phyloP scores from a whole-genome alignment of 768 basidiomycete species.

The Thelephora ganbajun region DNA sequence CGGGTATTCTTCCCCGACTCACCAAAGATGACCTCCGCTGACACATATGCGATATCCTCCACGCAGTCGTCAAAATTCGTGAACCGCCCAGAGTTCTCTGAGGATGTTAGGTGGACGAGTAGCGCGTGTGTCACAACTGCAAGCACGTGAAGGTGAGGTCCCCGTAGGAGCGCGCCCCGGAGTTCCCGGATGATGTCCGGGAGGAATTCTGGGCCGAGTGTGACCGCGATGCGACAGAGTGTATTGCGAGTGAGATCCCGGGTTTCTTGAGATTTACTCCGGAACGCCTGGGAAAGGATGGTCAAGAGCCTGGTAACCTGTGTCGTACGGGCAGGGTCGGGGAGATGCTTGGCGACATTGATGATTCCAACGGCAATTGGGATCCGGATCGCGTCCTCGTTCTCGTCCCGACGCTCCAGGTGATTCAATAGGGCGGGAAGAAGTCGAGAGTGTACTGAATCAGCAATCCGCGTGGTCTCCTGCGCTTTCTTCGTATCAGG shows the following conservation, averaged over 20 bases:
- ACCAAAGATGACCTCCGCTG: slow-evolving; percentile 86
- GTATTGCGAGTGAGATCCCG: slow-evolving; percentile 78
- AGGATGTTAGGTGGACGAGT: slow-evolving; percentile 64
- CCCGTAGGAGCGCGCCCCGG: slow-evolving; percentile 71
- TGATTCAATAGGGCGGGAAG: slow-evolving; percentile 71
- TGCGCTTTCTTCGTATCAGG: slow-evolving; percentile 11
- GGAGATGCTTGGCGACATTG: slow-evolving; percentile 71
- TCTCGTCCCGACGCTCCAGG: slow-evolving; percentile 69
- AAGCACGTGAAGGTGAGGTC: slow-evolving; percentile 88
- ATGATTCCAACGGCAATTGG: slow-evolving; percentile 82
- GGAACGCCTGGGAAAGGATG: slow-evolving; percentile 74
- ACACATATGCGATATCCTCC: slow-evolving; percentile 64
- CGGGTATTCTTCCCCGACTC: slow-evolving; percentile 83
- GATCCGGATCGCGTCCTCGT: slow-evolving; percentile 76
- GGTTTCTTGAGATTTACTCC: slow-evolving; percentile 90
- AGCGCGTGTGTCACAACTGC: slow-evolving; percentile 76
- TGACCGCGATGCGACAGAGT: slow-evolving; percentile 61
- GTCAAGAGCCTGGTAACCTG: slow-evolving; percentile 73
- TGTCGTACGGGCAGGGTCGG: slow-evolving; percentile 40
- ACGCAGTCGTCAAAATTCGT: slow-evolving; percentile 61
- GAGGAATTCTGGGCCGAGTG: slow-evolving; percentile 63
- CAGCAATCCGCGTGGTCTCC: slow-evolving; percentile 35
- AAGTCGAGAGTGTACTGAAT: slow-evolving; percentile 62
- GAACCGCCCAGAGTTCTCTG: slow-evolving; percentile 40
- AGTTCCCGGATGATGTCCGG: slow-evolving; percentile 66